A percentile compares a stretch with the other conserved stretches of the same genome.
Evolutionary conservation across 208 protist genomes (phyloP).

Genomic region (Naegleria lovaniensis): DNA sequence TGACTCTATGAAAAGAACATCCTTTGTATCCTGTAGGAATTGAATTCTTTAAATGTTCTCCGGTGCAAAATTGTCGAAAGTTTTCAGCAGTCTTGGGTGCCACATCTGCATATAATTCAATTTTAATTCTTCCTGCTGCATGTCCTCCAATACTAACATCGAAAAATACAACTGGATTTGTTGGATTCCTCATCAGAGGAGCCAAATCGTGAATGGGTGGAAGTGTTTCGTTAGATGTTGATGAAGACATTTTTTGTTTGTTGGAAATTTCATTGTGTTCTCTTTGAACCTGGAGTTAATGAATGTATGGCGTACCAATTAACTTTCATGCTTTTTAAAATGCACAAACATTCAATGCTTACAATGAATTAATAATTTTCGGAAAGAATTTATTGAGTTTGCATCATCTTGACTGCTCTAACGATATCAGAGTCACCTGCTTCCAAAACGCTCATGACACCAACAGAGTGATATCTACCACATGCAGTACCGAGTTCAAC

Average conservation of each 20-base stretch:
- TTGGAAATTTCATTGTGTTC: not conserved
- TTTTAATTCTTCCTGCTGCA: conserved; percentile 40
- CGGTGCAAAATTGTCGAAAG: conserved; percentile 48
- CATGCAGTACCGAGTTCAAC: conserved; percentile 98
- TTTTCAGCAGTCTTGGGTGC: conserved; percentile 62
- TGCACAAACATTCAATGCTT: not conserved
- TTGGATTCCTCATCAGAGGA: conserved; percentile 13
- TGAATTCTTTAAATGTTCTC: conserved; percentile 35
- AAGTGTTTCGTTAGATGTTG: not conserved
- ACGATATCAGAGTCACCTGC: conserved; percentile 83
- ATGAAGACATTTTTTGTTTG: not conserved
- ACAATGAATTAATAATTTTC: not conserved
- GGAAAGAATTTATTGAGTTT: not conserved
- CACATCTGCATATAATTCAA: conserved; percentile 53
- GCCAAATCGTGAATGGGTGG: not conserved
- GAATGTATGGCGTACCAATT: too few relatives aligned
- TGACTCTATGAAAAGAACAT: conserved; percentile 56
- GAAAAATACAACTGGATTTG: conserved; percentile 43
- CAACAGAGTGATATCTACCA: conserved; percentile 96
- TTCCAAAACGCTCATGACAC: conserved; percentile 93
- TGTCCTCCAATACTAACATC: conserved; percentile 44
- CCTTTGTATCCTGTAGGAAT: conserved; percentile 76
- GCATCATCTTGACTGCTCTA: not conserved
- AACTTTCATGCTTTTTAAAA: too few relatives aligned
- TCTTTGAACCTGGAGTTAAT: not conserved